phyloP scores from a whole-genome alignment of 352 stramenopile species.

The Phytopythium oedochilum region DNA sequence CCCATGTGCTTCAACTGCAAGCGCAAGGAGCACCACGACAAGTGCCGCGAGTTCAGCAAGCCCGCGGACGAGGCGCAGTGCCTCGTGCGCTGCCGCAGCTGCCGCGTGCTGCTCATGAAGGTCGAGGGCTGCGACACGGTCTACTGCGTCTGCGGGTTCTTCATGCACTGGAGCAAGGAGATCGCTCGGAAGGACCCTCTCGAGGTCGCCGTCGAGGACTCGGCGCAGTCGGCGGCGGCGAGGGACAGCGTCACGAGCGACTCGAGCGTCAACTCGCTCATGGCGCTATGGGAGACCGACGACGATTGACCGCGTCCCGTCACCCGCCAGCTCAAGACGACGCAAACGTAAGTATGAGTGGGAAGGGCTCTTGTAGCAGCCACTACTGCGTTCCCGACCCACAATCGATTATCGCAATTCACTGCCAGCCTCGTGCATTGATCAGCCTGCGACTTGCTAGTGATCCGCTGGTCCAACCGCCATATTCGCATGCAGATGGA shows the following conservation, averaged over 20 bases:
- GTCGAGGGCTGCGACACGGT: constrained; percentile 46
- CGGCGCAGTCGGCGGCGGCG: too few relatives aligned
- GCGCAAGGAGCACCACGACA: constrained; percentile 20
- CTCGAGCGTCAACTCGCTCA: not conserved
- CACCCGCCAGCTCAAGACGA: too few relatives aligned
- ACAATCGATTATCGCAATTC: too few relatives aligned
- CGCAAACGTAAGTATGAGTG: too few relatives aligned
- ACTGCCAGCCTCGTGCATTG: too few relatives aligned
- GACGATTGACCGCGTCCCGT: not conserved
- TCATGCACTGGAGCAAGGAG: constrained; percentile 35
- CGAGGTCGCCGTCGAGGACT: not conserved
- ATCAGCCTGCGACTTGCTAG: too few relatives aligned
- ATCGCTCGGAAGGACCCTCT: not conserved
- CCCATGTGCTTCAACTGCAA: constrained; percentile 59
- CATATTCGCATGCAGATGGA: too few relatives aligned
- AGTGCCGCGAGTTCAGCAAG: constrained; percentile 12
- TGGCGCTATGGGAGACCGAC: not conserved
- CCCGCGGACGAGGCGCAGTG: constrained; percentile 17
- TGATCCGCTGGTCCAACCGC: too few relatives aligned
- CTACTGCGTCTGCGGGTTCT: constrained; percentile 36
- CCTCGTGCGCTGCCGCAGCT: constrained; percentile 37
- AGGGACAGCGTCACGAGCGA: not conserved
- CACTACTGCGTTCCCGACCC: too few relatives aligned
- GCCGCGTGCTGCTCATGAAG: constrained; percentile 38
- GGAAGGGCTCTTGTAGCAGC: too few relatives aligned